Evolutionary conservation across 768 basidiomycete species (phyloP), one percentile per base, ranked within the genome.

Genomic region (Boletus vinaceobasis): DNA sequence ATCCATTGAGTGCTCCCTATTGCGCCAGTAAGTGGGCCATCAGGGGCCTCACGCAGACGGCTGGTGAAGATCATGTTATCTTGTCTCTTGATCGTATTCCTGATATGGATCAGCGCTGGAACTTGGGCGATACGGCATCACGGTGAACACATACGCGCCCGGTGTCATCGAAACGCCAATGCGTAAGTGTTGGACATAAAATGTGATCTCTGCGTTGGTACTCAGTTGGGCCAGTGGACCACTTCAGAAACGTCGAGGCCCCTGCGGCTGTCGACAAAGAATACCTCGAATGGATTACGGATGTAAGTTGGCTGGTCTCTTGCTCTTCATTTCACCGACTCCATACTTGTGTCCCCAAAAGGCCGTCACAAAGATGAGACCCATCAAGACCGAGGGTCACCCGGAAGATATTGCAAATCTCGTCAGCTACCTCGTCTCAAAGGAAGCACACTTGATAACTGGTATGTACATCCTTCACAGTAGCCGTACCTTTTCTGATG

Each of bases 61-160:
- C 68, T 10, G 71, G 74, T 75, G 60, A 43, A 58, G 40, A 46
- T 39, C 23, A 0, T 43, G 5, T 21, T 0, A 7, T 21, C n/a
- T 23, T 6, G 2, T 26, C 3, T 43, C 39, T 14, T 8, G 8
- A 37, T 19, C 35, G 19, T 15, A 15, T 23, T 29, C n/a, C 42
- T 45, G 32, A 33, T 32, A n/a, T 4, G 10, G 10, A 31, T 29
- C 9, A 59, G 57, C 59, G 4, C 14, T 52, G 32, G 75, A 76
- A 55, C 58, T 71, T 13, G 69, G 65, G 0, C 31, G 52, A 37
- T 58, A 74, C 48, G 51, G 57, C 1, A 73, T 75, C 15, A 74
- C 72, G 2, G 75, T 73, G 2, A 75, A 75, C 42, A 53, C 71
- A 0, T 77, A 75, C 26, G 71, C 73, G 1, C 75, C 75, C 0